phyloP scores from a whole-genome alignment of 495 filamentous ascomycete genomes.

The Niebla homalea region DNA sequence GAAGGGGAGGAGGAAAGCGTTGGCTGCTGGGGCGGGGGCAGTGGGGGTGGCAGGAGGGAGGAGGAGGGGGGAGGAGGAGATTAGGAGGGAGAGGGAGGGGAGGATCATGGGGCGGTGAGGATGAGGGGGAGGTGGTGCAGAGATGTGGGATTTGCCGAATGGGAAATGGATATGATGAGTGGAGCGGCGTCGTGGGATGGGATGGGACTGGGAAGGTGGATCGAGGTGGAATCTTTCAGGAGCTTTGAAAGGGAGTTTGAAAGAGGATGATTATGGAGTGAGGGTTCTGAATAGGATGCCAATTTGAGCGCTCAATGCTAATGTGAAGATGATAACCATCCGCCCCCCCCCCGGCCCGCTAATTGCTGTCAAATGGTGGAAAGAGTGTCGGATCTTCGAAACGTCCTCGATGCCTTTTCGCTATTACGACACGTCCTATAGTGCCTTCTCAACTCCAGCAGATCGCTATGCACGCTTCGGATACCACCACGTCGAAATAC shows the following conservation, averaged over 20 bases:
- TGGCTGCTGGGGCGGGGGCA: slow-evolving; percentile 31
- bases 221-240: background rate
- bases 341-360: too few species aligned
- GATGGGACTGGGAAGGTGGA: background rate
- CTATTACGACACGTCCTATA: background rate
- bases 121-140: background rate
- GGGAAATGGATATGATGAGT: background rate
- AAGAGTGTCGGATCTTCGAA: background rate
- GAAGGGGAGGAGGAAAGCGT: slow-evolving; percentile 44
- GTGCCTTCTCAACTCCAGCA: background rate
- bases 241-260: background rate
- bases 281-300: background rate
- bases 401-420: slow-evolving; percentile 7
- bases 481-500: slow-evolving; percentile 1
- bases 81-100: slow-evolving; percentile 21
- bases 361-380: background rate
- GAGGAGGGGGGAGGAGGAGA: slow-evolving; percentile 33
- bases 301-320: background rate
- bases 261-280: too few species aligned
- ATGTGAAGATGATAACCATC: background rate
- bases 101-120: slow-evolving; percentile 11
- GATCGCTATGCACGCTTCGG: slow-evolving; percentile 7
- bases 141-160: background rate
- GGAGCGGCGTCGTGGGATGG: background rate
- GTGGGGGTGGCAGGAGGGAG: slow-evolving; percentile 31